Conservation (phyloP, 352 stramenopile species). For the Phytophthora ohioensis region DNA sequence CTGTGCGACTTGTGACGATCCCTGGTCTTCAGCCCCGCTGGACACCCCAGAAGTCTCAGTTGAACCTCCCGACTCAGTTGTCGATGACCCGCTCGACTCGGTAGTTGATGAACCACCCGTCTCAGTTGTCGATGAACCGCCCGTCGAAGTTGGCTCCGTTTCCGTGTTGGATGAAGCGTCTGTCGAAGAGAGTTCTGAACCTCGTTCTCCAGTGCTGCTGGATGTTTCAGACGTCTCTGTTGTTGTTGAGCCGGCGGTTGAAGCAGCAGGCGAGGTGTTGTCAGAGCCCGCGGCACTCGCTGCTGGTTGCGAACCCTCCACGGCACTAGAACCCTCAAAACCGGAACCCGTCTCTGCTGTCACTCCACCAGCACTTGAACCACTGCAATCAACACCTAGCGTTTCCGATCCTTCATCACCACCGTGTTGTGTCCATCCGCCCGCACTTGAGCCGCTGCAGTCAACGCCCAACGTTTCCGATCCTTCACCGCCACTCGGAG, state of each 20-base stretch:
- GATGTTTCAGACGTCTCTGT: neutral
- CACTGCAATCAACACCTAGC: conserved; percentile 9
- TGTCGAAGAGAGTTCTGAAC: neutral
- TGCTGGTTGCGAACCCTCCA: neutral
- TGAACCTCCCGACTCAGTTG: neutral
- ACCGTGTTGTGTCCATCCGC: neutral
- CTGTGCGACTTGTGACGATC: neutral
- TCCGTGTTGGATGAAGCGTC: no score
- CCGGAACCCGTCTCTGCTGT: neutral
- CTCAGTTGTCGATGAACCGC: no score
- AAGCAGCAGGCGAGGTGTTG: neutral
- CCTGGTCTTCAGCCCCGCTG: neutral
- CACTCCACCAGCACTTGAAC: conserved; percentile 1
- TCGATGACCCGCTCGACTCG: no score
- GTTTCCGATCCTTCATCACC: conserved; percentile 7
- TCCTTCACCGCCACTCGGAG: conserved; percentile 5
- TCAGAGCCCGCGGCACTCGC: neutral
- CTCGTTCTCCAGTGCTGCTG: neutral
- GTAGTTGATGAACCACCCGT: no score
- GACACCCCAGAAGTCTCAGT: neutral
- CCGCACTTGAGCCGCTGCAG: conserved; percentile 6
- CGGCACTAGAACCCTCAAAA: neutral
- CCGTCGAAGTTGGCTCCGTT: no score
- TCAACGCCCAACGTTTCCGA: conserved; percentile 3
- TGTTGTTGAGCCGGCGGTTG: neutral